Evolutionary conservation across 2,329 filamentous ascomycete species (phyloP), one percentile per base, ranked within the genome.

Genomic region (Fusarium sp.): DNA sequence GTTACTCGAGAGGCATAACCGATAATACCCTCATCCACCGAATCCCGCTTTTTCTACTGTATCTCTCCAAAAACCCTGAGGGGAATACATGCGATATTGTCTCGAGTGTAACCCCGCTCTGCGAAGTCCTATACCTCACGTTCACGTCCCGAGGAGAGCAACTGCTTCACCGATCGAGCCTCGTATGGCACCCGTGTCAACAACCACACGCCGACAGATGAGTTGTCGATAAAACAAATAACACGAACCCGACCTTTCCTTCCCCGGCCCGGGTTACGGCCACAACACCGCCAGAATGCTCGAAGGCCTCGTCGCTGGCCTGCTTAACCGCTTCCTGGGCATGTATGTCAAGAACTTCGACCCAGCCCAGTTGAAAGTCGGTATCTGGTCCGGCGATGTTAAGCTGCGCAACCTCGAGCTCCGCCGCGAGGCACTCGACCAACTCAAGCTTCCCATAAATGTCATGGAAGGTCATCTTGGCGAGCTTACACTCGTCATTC

Each of bases 341-440:
- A 97, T 98, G 92, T 99, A 99, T 83, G 95, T 99, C 83, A 95
- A 97, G 88, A 98, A 99, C 84, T 99, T 99, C 81, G 96, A 99
- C 82, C 94, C 96, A 59, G 92, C 94, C 78, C 96, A 99, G 85
- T 88, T 99, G 73, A 99, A 99, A 80, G 95, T 99, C 71, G 96
- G 97, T 71, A 99, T 99, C 78, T 99, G 95, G 96, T 97, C 93
- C 26, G 96, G 97, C 76, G 96, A 99, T 85, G 96, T 99, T 78
- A 97, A 97, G 84, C 88, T 99, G 48, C 91, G 91, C 67, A 91
- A 99, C 77, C 91, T 99, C 64, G 93, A 99, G 84, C 88, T 99
- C 50, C 93, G 95, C 60, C 90, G 93, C 64, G 96, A 99, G 86
- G 96, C 96, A 20, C 91, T 99, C 73, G 96, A 99, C 80, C 97